Percentiles rank a stretch among this genome's conserved stretches.
Conservation (phyloP, 352 stramenopile genomes). For the Phytophthora cryptogea region DNA sequence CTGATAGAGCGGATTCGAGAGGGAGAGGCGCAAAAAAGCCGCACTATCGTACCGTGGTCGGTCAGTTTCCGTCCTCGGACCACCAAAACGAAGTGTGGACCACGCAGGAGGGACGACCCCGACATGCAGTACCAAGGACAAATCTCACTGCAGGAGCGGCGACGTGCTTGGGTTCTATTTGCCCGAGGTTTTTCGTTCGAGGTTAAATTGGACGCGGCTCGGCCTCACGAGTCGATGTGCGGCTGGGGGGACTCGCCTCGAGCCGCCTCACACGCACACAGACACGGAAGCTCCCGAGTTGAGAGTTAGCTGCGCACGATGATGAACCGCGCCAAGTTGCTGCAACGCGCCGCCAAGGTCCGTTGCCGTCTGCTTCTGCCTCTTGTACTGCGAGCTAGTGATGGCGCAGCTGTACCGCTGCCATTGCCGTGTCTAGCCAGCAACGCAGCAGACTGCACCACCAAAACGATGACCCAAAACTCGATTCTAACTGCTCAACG, state of each 20-base stretch:
- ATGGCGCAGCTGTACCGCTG: neutral
- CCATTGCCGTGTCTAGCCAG: neutral
- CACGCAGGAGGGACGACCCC: slow-evolving; percentile 17
- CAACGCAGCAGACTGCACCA: slow-evolving; percentile 47
- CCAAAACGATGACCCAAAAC: slow-evolving; percentile 52
- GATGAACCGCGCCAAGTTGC: slow-evolving; percentile 78
- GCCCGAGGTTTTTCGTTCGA: slow-evolving; percentile 22
- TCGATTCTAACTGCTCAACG: slow-evolving; percentile 5
- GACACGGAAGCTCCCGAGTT: slow-evolving; percentile 42
- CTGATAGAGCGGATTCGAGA: slow-evolving; percentile 3
- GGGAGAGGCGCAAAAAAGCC: slow-evolving; percentile 14
- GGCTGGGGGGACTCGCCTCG: slow-evolving; percentile 31
- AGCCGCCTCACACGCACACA: slow-evolving; percentile 46
- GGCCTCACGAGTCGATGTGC: slow-evolving; percentile 22
- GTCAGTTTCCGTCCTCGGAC: slow-evolving; percentile 11
- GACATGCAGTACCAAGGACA: neutral
- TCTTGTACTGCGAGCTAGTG: too few relatives aligned
- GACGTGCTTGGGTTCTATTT: slow-evolving; percentile 10
- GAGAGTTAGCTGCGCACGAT: slow-evolving; percentile 61
- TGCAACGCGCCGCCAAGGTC: slow-evolving; percentile 80
- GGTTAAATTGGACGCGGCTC: slow-evolving; percentile 23
- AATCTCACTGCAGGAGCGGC: slow-evolving; percentile 8
- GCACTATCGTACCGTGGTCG: slow-evolving; percentile 5
- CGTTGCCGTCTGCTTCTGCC: slow-evolving; percentile 2
- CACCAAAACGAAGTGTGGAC: slow-evolving; percentile 29